phyloP scores from a whole-genome alignment of 2,329 filamentous ascomycete species.

The Ceratocystis destructans region DNA sequence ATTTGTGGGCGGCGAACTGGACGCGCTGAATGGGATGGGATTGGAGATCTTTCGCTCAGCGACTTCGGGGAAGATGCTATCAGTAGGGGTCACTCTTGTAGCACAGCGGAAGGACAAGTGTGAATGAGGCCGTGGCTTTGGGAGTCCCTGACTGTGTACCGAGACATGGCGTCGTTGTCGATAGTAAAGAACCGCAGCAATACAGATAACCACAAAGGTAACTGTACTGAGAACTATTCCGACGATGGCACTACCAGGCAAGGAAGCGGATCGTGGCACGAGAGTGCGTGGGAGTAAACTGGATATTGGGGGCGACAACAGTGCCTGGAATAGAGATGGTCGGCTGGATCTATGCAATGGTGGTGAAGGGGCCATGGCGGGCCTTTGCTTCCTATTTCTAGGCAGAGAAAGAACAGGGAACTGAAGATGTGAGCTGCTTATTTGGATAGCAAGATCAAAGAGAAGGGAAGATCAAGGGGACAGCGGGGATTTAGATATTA shows the following conservation, averaged over 20 bases:
- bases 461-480: not conserved
- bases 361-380: not conserved
- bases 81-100: slow-evolving; percentile 31
- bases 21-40: not conserved
- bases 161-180: slow-evolving; percentile 35
- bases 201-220: slow-evolving; percentile 27
- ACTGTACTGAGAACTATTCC: slow-evolving; percentile 29
- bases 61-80: slow-evolving; percentile 25
- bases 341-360: not conserved
- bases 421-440: not conserved
- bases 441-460: not conserved
- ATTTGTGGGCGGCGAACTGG: not conserved
- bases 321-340: not conserved
- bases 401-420: too few relatives aligned
- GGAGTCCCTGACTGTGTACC: slow-evolving; percentile 26
- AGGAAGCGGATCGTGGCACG: not conserved
- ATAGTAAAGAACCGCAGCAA: slow-evolving; percentile 30
- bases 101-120: slow-evolving; percentile 40
- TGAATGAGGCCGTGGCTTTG: slow-evolving; percentile 29
- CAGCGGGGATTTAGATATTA: not conserved
- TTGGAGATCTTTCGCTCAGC: not conserved
- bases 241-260: slow-evolving; percentile 8
- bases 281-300: not conserved
- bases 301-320: not conserved
- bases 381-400: too few relatives aligned